Percentiles rank a stretch among this genome's conserved stretches.
Evolutionary conservation across 2,329 filamentous ascomycete genomes (phyloP).

Genomic region (Sphaerostilbella broomeana): DNA sequence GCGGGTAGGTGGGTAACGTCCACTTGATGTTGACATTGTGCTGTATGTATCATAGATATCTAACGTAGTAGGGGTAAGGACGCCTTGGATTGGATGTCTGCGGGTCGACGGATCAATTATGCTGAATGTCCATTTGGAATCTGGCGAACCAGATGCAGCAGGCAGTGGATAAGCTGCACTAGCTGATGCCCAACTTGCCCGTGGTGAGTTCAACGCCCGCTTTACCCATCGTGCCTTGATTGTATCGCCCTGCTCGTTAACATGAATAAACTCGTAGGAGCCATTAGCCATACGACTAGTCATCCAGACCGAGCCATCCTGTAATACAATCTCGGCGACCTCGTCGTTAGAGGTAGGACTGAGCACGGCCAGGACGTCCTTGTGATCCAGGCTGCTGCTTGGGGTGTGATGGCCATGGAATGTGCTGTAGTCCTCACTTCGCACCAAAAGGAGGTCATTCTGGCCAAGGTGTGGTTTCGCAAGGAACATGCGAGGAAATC

Average conservation of each 20-base stretch:
- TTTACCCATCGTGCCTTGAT: constrained; percentile 65
- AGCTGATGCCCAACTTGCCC: constrained; percentile 15
- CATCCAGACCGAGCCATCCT: constrained; percentile 54
- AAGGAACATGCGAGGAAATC: constrained; percentile 57
- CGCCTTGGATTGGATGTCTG: constrained; percentile 69
- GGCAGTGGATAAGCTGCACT: constrained; percentile 20
- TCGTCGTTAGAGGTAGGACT: constrained; percentile 52
- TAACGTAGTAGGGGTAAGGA: constrained; percentile 55
- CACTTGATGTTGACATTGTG: constrained; percentile 44
- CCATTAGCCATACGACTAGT: constrained; percentile 47
- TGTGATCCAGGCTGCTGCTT: constrained; percentile 40
- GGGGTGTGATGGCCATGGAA: constrained; percentile 27
- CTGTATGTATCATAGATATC: constrained; percentile 65
- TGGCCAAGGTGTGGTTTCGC: constrained; percentile 57
- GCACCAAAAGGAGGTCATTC: constrained; percentile 65
- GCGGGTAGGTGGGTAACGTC: constrained; percentile 41
- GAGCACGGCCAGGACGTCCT: constrained; percentile 60
- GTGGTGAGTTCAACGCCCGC: constrained; percentile 24
- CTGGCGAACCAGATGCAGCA: constrained; percentile 25
- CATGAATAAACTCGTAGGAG: constrained; percentile 59
- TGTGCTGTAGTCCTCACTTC: constrained; percentile 58
- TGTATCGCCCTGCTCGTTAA: constrained; percentile 50
- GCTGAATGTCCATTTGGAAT: constrained; percentile 66
- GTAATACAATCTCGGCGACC: constrained; percentile 59
- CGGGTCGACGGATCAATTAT: constrained; percentile 63